A percentile compares a stretch with the other conserved stretches of the same genome.
phyloP scores from a whole-genome alignment of 208 protist species.

The Leishmania turanica region DNA sequence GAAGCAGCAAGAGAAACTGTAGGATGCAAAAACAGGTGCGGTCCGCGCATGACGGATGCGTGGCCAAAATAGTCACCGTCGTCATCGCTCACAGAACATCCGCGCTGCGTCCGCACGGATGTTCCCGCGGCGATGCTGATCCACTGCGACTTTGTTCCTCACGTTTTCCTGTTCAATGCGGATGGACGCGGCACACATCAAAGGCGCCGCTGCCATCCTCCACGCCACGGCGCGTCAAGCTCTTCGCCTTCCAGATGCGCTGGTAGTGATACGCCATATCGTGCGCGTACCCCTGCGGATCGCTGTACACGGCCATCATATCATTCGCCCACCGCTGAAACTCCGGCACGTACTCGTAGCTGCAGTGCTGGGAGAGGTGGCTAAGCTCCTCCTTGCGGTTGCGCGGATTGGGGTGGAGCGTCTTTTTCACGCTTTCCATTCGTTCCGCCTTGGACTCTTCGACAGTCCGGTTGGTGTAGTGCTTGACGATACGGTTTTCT shows the following conservation, averaged over 20 bases:
- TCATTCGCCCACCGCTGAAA: constrained; percentile 93
- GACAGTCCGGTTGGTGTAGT: constrained; percentile 85
- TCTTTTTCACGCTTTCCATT: constrained; percentile 49
- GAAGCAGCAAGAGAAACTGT: constrained; percentile 1
- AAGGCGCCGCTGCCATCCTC: constrained; percentile 86
- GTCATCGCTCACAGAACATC: background rate
- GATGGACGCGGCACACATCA: constrained; percentile 75
- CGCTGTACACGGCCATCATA: constrained; percentile 90
- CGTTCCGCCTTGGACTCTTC: constrained; percentile 73
- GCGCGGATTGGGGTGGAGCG: constrained; percentile 68
- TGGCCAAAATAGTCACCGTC: background rate
- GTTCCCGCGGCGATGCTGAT: background rate
- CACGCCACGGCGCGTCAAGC: constrained; percentile 65
- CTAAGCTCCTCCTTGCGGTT: constrained; percentile 88
- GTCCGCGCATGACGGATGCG: background rate
- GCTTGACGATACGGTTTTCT: constrained; percentile 84
- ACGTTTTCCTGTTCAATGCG: constrained; percentile 1
- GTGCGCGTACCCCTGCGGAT: constrained; percentile 82
- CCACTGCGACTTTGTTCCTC: background rate
- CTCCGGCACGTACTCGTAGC: constrained; percentile 91
- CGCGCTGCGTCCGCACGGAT: no score
- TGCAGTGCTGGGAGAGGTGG: constrained; percentile 86
- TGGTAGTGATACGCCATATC: constrained; percentile 94
- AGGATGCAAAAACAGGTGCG: background rate
- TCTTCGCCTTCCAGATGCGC: constrained; percentile 91